Evolutionary conservation across 345 rosid species (phyloP), one percentile per base, ranked within the genome.

Genomic region (Citrus unshiu): DNA sequence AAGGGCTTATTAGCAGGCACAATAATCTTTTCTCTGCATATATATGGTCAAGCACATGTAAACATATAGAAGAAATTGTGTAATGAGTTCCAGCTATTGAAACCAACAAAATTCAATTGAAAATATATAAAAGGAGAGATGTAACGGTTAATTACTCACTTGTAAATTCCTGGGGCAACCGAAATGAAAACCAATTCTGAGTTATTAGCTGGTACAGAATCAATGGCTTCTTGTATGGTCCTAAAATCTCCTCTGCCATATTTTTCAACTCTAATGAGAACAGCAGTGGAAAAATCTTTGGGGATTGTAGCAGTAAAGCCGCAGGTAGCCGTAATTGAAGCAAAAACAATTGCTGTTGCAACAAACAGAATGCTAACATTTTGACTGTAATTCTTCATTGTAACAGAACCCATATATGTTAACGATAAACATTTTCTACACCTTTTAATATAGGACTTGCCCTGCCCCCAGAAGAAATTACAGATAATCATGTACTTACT

Each of bases 141-240:
- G 22, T 22, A 32, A 49, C 7, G 29, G 4, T 71, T 43, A 43
- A 78, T 43, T 43, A 43, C 1, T 10, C n/a, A 92, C 97, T 92
- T 82, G 87, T 93, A 93, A n/a, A 76, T 82, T 78, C 97, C 95
- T 14, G 97, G 91, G 73, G 88, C 88, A 72, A 93, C 94, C 85
- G 77, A 85, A 72, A 93, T 88, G 86, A 81, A 87, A 72, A 87
- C 79, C 68, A 77, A 70, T 9, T 88, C 82, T 9, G 85, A 58
- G 67, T 90, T 90, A 12, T 81, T 77, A 14, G 91, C 77, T 14
- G 97, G 93, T 58, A 93, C 86, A 7, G 88, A 79, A 32, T 91
- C 92, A 54, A 93, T 81, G 54, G 97, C 97, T 7, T 84, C 95
- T 75, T 93, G 94, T 72, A 93, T 89, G 69, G 80, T 89, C 67